Evolutionary conservation across 768 basidiomycete genomes (phyloP).

Genomic region (Kwoniella sp.): DNA sequence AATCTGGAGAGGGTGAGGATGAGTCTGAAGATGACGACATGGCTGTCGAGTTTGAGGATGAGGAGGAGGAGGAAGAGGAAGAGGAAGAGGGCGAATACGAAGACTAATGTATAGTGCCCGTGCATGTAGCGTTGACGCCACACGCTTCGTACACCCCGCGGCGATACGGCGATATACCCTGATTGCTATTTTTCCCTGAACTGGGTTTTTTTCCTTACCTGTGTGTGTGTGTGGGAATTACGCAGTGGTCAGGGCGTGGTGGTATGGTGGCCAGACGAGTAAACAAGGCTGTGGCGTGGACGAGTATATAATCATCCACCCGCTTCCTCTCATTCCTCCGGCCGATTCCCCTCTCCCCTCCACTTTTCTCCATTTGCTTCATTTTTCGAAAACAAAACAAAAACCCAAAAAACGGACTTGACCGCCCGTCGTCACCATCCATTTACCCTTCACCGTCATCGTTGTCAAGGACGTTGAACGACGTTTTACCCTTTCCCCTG

Average conservation of each 20-base stretch:
- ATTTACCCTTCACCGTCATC: constrained; percentile 5
- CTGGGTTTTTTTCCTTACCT: constrained; percentile 3
- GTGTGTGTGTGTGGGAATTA: background rate
- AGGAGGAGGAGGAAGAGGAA: constrained; percentile 28
- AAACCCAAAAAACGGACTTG: constrained; percentile 5
- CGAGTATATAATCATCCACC: constrained; percentile 7
- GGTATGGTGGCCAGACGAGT: background rate
- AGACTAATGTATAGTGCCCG: too few species aligned
- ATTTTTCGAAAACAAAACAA: background rate
- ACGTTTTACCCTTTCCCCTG: background rate
- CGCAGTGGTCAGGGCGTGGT: background rate
- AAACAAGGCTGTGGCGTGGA: background rate
- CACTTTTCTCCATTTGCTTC: background rate
- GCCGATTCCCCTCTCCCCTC: constrained; percentile 5
- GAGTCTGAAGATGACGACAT: constrained; percentile 19
- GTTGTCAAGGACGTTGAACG: too few species aligned
- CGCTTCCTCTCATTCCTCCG: background rate
- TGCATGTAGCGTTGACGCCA: too few species aligned
- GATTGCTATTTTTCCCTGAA: background rate
- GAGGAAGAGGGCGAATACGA: constrained; percentile 36
- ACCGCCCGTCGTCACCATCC: constrained; percentile 5
- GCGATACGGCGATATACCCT: constrained; percentile 6
- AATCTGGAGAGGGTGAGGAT: constrained; percentile 19
- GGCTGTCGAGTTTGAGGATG: constrained; percentile 26
- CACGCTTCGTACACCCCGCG: too few species aligned